A percentile compares a stretch with the other conserved stretches of the same genome.
Evolutionary conservation across 768 basidiomycete species (phyloP).

Genomic region (Tricholomella constricta): DNA sequence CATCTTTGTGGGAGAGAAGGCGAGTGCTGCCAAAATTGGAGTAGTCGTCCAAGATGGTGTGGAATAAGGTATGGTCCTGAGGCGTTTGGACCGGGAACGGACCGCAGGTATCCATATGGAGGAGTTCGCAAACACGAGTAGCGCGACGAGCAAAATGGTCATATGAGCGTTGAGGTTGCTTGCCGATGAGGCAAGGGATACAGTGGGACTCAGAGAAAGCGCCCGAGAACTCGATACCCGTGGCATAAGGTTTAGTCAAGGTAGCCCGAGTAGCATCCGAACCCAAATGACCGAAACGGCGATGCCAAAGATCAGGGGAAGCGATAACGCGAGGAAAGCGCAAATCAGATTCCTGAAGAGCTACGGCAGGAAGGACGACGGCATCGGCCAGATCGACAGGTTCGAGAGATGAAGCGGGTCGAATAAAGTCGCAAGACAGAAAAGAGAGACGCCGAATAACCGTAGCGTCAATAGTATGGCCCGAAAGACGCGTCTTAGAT

Average conservation of each 20-base stretch:
- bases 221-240: slow-evolving; percentile 14
- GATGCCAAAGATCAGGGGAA: too few species aligned
- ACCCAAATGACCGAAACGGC: slow-evolving; percentile 25
- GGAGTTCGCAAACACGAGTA: slow-evolving; percentile 13
- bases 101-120: slow-evolving; percentile 21
- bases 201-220: slow-evolving; percentile 10
- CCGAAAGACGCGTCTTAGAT: too few species aligned
- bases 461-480: too few species aligned
- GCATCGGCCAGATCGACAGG: too few species aligned
- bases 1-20: slow-evolving; percentile 1
- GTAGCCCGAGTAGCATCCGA: slow-evolving; percentile 14
- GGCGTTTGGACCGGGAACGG: slow-evolving; percentile 21
- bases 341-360: too few species aligned
- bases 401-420: too few species aligned
- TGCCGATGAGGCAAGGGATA: slow-evolving; percentile 26
- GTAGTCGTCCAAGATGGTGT: slow-evolving; percentile 14
- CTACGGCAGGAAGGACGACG: too few species aligned
- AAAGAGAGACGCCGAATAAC: too few species aligned
- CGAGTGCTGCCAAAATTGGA: slow-evolving; percentile 16
- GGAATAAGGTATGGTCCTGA: slow-evolving; percentile 5
- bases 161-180: slow-evolving; percentile 20
- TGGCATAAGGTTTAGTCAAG: slow-evolving; percentile 18
- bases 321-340: too few species aligned
- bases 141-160: slow-evolving; percentile 11
- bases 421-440: too few species aligned